phyloP scores from a whole-genome alignment of 257 asterid species.

The Cruciata laevipes region DNA sequence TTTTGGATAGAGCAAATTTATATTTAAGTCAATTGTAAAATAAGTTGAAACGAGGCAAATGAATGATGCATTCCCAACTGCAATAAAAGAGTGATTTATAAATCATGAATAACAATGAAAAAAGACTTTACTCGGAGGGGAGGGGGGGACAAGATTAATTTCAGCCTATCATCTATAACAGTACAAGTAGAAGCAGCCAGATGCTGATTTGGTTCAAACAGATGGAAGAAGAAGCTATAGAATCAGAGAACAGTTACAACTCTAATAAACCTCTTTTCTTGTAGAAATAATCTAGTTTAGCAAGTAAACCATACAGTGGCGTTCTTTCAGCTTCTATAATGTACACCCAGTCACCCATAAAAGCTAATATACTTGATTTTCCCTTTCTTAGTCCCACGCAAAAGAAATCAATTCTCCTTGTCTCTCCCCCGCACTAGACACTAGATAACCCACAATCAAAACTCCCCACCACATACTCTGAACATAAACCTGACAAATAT shows the following conservation, averaged over 20 bases:
- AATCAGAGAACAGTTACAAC: neutral
- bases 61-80: neutral
- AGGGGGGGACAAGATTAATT: too few species aligned
- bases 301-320: neutral
- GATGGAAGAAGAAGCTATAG: neutral
- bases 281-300: neutral
- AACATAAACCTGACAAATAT: neutral
- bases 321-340: neutral
- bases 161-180: neutral
- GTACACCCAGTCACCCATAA: too few species aligned
- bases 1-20: neutral
- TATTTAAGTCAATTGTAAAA: too few species aligned
- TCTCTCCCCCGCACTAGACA: too few species aligned
- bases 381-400: neutral
- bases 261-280: neutral
- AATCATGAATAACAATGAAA: neutral
- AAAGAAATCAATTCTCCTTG: neutral
- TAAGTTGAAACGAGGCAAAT: neutral
- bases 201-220: neutral
- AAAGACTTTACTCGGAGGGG: neutral
- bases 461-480: neutral
- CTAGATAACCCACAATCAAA: neutral
- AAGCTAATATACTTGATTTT: neutral
- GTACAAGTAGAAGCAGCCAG: neutral
- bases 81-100: too few species aligned